Base-by-base conservation (phyloP, 257 asterid species). In the Capsicum pubescens region DNA sequence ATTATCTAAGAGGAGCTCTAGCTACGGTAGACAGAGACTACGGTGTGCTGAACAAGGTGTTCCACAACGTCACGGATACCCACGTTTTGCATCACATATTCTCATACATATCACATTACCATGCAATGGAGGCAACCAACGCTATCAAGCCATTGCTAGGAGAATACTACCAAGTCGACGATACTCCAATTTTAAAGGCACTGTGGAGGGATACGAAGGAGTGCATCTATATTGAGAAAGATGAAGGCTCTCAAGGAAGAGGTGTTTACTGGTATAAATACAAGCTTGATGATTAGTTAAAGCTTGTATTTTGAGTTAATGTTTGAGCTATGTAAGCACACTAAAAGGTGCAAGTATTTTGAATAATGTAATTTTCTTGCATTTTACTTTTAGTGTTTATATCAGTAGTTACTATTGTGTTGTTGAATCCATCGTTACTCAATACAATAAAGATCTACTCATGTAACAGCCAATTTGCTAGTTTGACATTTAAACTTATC, bases 111-210 rank as follows among this genome's bases (percentile, higher is more conserved):
- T 63, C 70, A 21, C 70, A 63, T 63, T 63, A 63, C 4, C 70
- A 63, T 11, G 70, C 70, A 26, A 63, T 63, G 70, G 70, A 63
- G 16, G 70, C 70, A 7, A 26, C 17, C 70, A 63, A 63, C 3
- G 70, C 70, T 0, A 63, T 63, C 7, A 63, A 63, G 0, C 70
- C 70, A 11, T 63, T 63, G 16, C 9, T 63, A 10, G 70, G 70
- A 63, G 70, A 63, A 2, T 26, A 66, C 46, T 66, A 66, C 48
- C 72, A 32, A 66, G 17, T 32, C 3, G 72, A 66, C 16, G 72
- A 66, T 66, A 66, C 72, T 10, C 72, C 72, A 66, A 32, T 66
- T 66, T 5, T 66, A 6, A 32, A 66, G 72, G 72, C 72, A 66
- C 5, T 66, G 72, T 66, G 72, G 48, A 66, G 72, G 19, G 72